These are phyloP conservation scores for Pythium dissotocum DNA, from an alignment of 352 stramenopile species.

Conservation along the genomic window DNA sequence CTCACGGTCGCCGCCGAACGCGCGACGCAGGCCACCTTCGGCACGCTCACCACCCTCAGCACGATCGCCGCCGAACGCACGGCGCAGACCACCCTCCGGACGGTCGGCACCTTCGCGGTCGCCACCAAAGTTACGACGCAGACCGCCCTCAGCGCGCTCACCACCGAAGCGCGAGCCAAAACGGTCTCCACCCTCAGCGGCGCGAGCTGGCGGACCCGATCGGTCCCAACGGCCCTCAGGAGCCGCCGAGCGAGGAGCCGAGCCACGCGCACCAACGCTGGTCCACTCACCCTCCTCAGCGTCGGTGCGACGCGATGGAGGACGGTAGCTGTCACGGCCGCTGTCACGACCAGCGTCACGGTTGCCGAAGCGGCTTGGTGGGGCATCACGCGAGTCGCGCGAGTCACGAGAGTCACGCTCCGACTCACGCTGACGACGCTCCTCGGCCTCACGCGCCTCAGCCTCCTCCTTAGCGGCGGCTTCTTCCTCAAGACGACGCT, in stretches of 20 bases:
- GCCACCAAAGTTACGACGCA: constrained; percentile 38
- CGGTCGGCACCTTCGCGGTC: constrained; percentile 32
- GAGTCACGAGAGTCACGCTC: background rate
- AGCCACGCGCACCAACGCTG: constrained; percentile 43
- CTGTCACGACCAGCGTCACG: constrained; percentile 4
- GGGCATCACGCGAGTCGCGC: constrained; percentile 5
- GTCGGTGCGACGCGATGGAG: constrained; percentile 33
- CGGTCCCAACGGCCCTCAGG: constrained; percentile 66
- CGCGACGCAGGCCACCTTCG: background rate
- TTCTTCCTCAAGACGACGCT: constrained; percentile 47
- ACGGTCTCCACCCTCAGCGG: constrained; percentile 20
- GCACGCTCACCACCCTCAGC: constrained; percentile 14
- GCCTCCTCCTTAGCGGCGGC: constrained; percentile 27
- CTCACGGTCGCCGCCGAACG: constrained; percentile 17
- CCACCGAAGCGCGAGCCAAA: constrained; percentile 19
- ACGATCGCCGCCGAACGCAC: constrained; percentile 30
- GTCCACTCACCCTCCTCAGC: constrained; percentile 69
- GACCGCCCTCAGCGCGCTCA: constrained; percentile 19
- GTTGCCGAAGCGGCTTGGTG: constrained; percentile 29
- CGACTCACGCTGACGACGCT: constrained; percentile 26
- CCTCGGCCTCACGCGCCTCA: constrained; percentile 29
- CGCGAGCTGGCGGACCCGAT: constrained; percentile 42
- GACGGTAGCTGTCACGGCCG: constrained; percentile 30
- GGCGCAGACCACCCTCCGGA: constrained; percentile 8
- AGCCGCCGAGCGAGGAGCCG: constrained; percentile 31